Percentiles rank a stretch among this genome's conserved stretches.
Evolutionary conservation across 2,329 filamentous ascomycete genomes (phyloP).

Genomic region (Lizonia empirigonia): DNA sequence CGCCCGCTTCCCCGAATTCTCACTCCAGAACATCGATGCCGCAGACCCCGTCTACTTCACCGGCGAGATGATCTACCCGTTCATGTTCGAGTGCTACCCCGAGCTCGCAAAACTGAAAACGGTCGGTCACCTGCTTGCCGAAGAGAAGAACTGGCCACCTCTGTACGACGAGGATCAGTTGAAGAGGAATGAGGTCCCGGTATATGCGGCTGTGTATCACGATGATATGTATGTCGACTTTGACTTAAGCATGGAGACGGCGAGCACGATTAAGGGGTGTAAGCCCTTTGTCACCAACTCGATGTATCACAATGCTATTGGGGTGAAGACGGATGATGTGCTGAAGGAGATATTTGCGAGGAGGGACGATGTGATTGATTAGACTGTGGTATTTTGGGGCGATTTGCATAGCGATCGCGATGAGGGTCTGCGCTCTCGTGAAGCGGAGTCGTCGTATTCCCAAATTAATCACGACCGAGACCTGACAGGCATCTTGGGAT

Average conservation of each 20-base stretch:
- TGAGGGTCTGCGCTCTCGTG: no score
- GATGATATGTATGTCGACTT: slow-evolving; percentile 95
- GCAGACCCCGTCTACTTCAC: slow-evolving; percentile 74
- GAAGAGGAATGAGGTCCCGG: slow-evolving; percentile 76
- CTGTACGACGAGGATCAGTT: slow-evolving; percentile 79
- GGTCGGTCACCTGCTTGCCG: slow-evolving; percentile 73
- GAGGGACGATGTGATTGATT: slow-evolving; percentile 71
- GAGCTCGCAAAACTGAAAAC: slow-evolving; percentile 73
- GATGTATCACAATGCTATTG: slow-evolving; percentile 84
- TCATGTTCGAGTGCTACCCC: slow-evolving; percentile 80
- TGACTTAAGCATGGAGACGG: slow-evolving; percentile 74
- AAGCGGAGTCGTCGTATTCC: no score
- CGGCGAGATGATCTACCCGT: slow-evolving; percentile 89
- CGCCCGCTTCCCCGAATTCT: slow-evolving; percentile 55
- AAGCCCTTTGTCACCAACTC: slow-evolving; percentile 85
- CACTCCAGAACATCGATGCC: slow-evolving; percentile 42
- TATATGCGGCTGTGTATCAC: slow-evolving; percentile 81
- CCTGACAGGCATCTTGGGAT: no score
- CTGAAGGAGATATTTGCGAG: slow-evolving; percentile 76
- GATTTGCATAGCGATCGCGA: no score
- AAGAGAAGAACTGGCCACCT: slow-evolving; percentile 70
- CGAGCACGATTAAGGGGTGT: slow-evolving; percentile 72
- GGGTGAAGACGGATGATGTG: slow-evolving; percentile 75
- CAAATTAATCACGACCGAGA: no score
- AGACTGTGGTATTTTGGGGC: neutral